Conservation (phyloP, 176 grass and related monocot species). For the Oryza coarctata region DNA sequence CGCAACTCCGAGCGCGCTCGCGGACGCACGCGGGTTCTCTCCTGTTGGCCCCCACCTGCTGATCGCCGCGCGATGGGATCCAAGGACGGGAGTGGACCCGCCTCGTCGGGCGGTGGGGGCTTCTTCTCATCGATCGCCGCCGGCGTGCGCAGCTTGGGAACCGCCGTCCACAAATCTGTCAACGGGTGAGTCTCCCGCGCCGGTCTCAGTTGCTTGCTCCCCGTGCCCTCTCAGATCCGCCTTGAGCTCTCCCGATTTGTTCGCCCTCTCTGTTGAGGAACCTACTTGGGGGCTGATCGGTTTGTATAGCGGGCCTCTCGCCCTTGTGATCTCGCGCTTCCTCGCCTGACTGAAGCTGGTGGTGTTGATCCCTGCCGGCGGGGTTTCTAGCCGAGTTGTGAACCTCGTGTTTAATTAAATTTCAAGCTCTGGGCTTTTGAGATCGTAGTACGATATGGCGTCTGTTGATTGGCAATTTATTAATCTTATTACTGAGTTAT, state of each 20-base stretch:
- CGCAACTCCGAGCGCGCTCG: background rate
- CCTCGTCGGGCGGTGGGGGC: constrained; percentile 40
- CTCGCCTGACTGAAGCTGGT: constrained; percentile 21
- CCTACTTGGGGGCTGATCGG: constrained; percentile 24
- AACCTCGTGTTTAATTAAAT: background rate
- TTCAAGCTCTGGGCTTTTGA: constrained; percentile 24
- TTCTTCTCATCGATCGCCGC: constrained; percentile 65
- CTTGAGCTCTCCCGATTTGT: constrained; percentile 2
- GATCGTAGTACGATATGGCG: background rate
- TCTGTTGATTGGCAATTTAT: background rate
- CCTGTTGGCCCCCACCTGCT: background rate
- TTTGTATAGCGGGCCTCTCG: background rate
- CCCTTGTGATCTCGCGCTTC: constrained; percentile 37
- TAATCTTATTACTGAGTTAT: background rate
- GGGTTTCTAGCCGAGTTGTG: background rate
- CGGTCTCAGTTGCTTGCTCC: background rate
- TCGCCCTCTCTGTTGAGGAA: background rate
- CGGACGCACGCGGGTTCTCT: background rate
- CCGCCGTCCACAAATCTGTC: constrained; percentile 79
- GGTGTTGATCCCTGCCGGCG: background rate
- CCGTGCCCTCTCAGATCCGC: constrained; percentile 34
- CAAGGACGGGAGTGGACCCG: constrained; percentile 53
- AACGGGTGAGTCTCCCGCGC: constrained; percentile 66
- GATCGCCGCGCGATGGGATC: constrained; percentile 71
- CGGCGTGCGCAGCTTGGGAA: constrained; percentile 60